These are phyloP conservation scores for Penstemon newberryi DNA, from an alignment of 257 asterid species.

Conservation along the genomic window DNA sequence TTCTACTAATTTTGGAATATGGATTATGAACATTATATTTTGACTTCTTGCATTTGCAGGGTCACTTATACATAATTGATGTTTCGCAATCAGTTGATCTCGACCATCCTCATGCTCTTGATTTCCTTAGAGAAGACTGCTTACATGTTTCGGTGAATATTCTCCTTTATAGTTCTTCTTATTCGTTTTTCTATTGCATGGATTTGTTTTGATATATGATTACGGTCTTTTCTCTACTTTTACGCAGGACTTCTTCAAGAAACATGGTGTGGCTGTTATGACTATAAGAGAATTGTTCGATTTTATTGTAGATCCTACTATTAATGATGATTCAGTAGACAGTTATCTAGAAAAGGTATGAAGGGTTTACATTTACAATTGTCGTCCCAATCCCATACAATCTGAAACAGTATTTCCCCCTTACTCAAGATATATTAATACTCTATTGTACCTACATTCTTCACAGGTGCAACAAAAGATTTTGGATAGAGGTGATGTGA, in stretches of 20 bases:
- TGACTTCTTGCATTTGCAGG: slow-evolving; percentile 46
- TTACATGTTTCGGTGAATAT: slow-evolving; percentile 77
- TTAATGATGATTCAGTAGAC: slow-evolving; percentile 76
- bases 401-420: slow-evolving; percentile 18
- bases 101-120: slow-evolving; percentile 95
- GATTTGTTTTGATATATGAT: slow-evolving; percentile 8
- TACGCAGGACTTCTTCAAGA: slow-evolving; percentile 86
- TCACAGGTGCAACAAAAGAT: slow-evolving; percentile 73
- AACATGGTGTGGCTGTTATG: slow-evolving; percentile 91
- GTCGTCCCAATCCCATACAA: slow-evolving; percentile 1
- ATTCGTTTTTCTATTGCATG: neutral
- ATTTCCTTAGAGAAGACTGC: slow-evolving; percentile 86
- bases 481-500: slow-evolving; percentile 76
- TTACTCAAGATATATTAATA: slow-evolving; percentile 10
- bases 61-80: slow-evolving; percentile 87
- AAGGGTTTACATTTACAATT: neutral
- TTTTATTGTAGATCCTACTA: slow-evolving; percentile 85
- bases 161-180: neutral
- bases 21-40: neutral
- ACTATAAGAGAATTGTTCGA: slow-evolving; percentile 82
- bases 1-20: neutral
- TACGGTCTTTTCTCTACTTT: neutral
- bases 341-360: slow-evolving; percentile 85
- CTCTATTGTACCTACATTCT: slow-evolving; percentile 2
- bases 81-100: slow-evolving; percentile 97